Base-by-base conservation (phyloP, 1,139 yeast genomes). In the Geotrichum aggregatum region DNA sequence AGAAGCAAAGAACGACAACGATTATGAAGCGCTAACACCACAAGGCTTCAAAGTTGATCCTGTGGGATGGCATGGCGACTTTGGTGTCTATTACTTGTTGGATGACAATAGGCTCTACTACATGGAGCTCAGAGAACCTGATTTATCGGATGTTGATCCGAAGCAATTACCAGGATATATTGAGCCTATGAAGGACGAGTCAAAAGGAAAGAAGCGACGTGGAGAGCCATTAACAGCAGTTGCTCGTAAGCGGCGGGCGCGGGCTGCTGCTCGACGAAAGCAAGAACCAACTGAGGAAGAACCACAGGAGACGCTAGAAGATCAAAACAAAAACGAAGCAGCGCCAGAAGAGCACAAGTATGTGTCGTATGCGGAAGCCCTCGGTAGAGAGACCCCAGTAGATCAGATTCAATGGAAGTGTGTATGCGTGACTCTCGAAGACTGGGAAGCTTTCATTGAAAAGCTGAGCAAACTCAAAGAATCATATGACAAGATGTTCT, bases 31-130 rank as follows among this genome's bases (percentile, higher is more conserved):
- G 33, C 26, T 33, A 14, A 22, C 47, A 11, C 49, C 41, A 16
- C 46, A 45, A 10, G 28, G 44, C 13, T 56, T 57, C 39, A 61
- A 72, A 3, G 59, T 69, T n/a, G 61, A 60, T 26, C 71, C 71
- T 0, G 59, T 67, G 13, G 73, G 71, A 19, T 62, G 60, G 60
- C 56, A 55, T n/a, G 67, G 61, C 30, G 65, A 61, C 5, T 59
- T 59, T 48, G 67, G 66, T 38, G 53, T 61, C 6, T 70, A 66
- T 52, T 69, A 59, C 46, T 56, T 69, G 24, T 61, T 69, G 19
- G 73, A 68, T 49, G 72, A 69, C 56, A 68, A 68, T 40, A 57
- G 73, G 13, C 56, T 70, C 10, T 69, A 68, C 54, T 52, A 54
- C 39, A 60, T 59, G 45, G 53, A 55, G 34, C 68, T 63, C 44